These are phyloP conservation scores for Raphanus sativus DNA, from an alignment of 345 rosid species.

Conservation along the genomic window DNA sequence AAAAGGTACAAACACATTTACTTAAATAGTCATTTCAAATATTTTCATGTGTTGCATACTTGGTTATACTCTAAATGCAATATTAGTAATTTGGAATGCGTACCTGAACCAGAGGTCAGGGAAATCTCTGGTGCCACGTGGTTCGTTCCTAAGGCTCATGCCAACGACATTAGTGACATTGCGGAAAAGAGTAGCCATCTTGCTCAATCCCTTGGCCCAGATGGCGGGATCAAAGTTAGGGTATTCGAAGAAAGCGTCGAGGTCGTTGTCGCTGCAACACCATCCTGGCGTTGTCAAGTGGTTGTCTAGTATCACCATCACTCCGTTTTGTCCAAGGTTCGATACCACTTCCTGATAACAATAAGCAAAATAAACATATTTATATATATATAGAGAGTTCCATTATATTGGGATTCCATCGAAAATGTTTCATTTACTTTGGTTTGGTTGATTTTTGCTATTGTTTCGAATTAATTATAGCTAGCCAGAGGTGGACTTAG, in stretches of 20 bases:
- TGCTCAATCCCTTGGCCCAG: constrained; percentile 65
- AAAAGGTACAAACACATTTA: too few relatives aligned
- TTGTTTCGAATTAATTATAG: not conserved
- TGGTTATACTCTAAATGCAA: not conserved
- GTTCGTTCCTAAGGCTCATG: constrained; percentile 86
- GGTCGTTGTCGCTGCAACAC: constrained; percentile 74
- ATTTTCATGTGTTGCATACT: not conserved
- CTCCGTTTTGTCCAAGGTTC: constrained; percentile 55
- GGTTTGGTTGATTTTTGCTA: not conserved
- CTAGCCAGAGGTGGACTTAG: too few relatives aligned
- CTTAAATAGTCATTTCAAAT: not conserved
- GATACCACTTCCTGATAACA: constrained; percentile 64
- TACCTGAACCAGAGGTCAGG: constrained; percentile 76
- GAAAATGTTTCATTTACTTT: not conserved
- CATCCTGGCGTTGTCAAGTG: constrained; percentile 86
- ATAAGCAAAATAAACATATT: not conserved
- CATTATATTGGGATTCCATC: not conserved
- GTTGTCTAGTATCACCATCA: constrained; percentile 84
- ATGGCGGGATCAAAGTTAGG: constrained; percentile 56
- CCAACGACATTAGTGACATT: constrained; percentile 63
- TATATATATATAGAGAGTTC: not conserved
- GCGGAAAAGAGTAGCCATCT: constrained; percentile 65
- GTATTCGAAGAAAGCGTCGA: constrained; percentile 87
- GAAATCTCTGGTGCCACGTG: constrained; percentile 68
- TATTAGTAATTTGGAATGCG: not conserved